Conservation (phyloP, 2,329 filamentous ascomycete species). For the Sphaerulina musiva region DNA sequence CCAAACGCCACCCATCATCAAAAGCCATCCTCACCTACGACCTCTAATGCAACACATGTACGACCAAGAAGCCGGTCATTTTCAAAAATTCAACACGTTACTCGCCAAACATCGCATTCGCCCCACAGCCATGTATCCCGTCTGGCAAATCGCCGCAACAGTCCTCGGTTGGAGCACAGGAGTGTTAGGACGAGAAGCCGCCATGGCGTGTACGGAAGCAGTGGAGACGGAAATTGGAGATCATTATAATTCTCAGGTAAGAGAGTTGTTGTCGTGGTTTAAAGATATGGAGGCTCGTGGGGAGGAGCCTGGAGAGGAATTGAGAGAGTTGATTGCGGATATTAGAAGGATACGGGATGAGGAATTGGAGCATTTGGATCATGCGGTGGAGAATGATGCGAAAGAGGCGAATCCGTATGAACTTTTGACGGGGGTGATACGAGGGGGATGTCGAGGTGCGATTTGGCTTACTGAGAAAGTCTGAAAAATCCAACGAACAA, state of each 20-base stretch:
- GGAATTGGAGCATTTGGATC: conserved; percentile 92
- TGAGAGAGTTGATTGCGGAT: conserved; percentile 64
- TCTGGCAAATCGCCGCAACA: conserved; percentile 77
- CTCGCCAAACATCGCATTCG: conserved; percentile 82
- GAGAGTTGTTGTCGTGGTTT: conserved; percentile 73
- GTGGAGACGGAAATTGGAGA: conserved; percentile 96
- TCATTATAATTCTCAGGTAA: conserved; percentile 91
- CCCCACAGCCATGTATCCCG: conserved; percentile 83
- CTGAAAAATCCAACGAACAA: conserved; percentile 32
- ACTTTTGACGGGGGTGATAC: conserved; percentile 76
- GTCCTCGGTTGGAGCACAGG: conserved; percentile 85
- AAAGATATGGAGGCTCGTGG: conserved; percentile 67
- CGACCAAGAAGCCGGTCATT: conserved; percentile 86
- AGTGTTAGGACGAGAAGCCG: conserved; percentile 80
- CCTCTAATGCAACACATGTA: conserved; percentile 97
- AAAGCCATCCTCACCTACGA: conserved; percentile 76
- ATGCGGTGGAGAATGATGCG: conserved; percentile 87
- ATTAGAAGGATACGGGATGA: conserved; percentile 85
- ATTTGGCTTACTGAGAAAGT: conserved; percentile 84
- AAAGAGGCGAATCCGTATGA: conserved; percentile 87
- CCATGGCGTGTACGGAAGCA: conserved; percentile 97
- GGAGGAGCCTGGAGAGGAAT: conserved; percentile 72
- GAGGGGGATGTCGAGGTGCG: conserved; percentile 81
- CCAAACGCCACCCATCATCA: conserved; percentile 74
- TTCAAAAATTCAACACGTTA: conserved; percentile 75